Percentiles rank a stretch among this genome's conserved stretches.
Evolutionary conservation across 768 basidiomycete species (phyloP).

Genomic region (Russula ochroleuca): DNA sequence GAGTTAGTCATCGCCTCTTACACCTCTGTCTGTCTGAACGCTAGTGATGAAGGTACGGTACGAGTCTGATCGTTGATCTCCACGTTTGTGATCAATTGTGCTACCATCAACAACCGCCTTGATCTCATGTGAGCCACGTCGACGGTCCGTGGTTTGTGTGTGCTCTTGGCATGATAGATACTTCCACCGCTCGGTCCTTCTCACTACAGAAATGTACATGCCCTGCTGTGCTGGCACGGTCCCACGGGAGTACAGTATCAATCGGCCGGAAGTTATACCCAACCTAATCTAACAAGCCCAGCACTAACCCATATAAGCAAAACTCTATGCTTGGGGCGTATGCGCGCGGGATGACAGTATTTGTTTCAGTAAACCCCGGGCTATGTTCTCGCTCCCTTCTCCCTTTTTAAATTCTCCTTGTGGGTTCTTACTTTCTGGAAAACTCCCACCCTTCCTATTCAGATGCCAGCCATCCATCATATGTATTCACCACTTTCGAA

Average conservation of each 20-base stretch:
- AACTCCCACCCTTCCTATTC: slow-evolving; percentile 5
- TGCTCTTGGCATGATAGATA: not conserved
- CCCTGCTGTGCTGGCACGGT: not conserved
- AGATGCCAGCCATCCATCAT: slow-evolving; percentile 7
- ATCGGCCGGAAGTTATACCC: not conserved
- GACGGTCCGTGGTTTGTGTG: not conserved
- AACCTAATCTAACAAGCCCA: not conserved
- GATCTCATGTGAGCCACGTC: not conserved
- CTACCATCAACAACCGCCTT: not conserved
- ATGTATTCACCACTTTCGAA: not conserved
- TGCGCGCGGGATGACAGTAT: not conserved
- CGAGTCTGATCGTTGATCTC: not conserved
- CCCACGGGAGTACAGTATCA: not conserved
- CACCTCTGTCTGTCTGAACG: not conserved
- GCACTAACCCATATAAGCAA: not conserved
- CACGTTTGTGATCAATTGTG: not conserved
- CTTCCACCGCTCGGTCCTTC: no score
- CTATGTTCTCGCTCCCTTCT: not conserved
- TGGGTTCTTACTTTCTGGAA: slow-evolving; percentile 7
- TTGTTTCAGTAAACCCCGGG: not conserved
- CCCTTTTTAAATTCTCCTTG: not conserved
- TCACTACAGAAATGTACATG: not conserved
- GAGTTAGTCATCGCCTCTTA: not conserved
- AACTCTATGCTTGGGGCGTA: not conserved
- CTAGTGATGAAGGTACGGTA: not conserved